A percentile compares a stretch with the other conserved stretches of the same genome.
These are phyloP conservation scores for Sphagnum contortum DNA, from an alignment of 225 moss, liverwort and hornwort species.

Conservation along the genomic window DNA sequence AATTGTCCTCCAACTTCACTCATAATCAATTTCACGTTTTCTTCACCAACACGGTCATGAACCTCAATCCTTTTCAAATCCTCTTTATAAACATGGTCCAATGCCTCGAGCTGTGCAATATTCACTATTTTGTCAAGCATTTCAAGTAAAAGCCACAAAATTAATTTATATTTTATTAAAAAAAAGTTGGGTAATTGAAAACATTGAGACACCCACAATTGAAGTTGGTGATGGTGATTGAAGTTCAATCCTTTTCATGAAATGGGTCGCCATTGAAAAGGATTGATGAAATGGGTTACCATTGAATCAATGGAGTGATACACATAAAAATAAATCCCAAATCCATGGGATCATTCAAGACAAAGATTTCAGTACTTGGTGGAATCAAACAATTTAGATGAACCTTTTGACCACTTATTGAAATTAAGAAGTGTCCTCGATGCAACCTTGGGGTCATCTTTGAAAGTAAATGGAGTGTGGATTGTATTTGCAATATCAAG, in stretches of 20 bases:
- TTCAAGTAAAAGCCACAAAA: not conserved
- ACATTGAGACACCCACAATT: not conserved
- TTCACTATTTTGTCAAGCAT: not conserved
- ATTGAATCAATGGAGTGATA: too few relatives aligned
- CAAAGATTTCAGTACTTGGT: too few relatives aligned
- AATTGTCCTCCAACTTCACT: conserved; percentile 19
- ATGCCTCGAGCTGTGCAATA: conserved; percentile 21
- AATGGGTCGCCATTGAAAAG: too few relatives aligned
- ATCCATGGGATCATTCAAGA: too few relatives aligned
- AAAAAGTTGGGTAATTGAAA: not conserved
- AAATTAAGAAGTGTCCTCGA: too few relatives aligned
- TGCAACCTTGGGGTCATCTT: conserved; percentile 4
- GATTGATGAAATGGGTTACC: too few relatives aligned
- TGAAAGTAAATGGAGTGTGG: conserved; percentile 19
- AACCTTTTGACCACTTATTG: too few relatives aligned
- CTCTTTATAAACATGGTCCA: conserved; percentile 17
- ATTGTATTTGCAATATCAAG: conserved; percentile 15
- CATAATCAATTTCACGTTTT: conserved; percentile 29
- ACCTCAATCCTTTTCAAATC: conserved; percentile 20
- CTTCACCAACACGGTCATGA: conserved; percentile 20
- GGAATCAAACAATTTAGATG: too few relatives aligned
- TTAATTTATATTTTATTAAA: not conserved
- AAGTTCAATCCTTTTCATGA: not conserved
- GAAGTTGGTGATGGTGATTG: not conserved
- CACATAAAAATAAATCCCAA: too few relatives aligned